Base-by-base conservation (phyloP, 257 asterid species). In the Gentiana dahurica region DNA sequence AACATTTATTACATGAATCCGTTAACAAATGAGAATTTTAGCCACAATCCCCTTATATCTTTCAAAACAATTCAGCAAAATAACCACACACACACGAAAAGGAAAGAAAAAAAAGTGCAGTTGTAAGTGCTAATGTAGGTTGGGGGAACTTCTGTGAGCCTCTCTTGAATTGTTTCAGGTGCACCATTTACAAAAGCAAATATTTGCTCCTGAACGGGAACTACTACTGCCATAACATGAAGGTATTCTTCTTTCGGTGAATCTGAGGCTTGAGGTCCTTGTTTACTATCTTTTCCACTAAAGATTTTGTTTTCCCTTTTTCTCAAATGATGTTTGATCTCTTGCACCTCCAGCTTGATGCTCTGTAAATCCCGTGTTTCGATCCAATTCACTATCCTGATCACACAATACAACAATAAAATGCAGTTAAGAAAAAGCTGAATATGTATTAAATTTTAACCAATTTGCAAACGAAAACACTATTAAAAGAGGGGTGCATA, bases 101-200 rank as follows among this genome's bases (percentile, higher is more conserved):
- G 24, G 24, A 24, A 24, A 15, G 24, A 15, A 24, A 24, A 24
- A 24, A 24, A 24, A 24, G 24, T 24, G 24, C 24, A 24, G 24
- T 91, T 91, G 73, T 91, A 91, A 53, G 92, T 85, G 62, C 65
- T 64, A 54, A 78, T 81, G 58, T 85, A 91, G 71, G 82, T 81
- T 51, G 78, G 68, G 9, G 98, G 96, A 66, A 91, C 89, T 49
- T 91, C 82, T 68, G 75, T 75, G 62, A 91, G 95, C 72, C 96
- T 87, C 64, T 91, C 98, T 73, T 91, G 95, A 71, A 91, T 85
- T 57, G 98, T 91, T 75, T 91, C 98, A 13, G 98, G 98, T 24
- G 98, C 98, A 70, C 98, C 96, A 96, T 91, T 82, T 24, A 24
- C 24, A 24, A 24, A 24, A 24, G 24, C 24, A 24, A 24, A 24